These are phyloP conservation scores for Mycosphaerella sp. DNA, from an alignment of 2,329 filamentous ascomycete genomes.

Conservation along the genomic window DNA sequence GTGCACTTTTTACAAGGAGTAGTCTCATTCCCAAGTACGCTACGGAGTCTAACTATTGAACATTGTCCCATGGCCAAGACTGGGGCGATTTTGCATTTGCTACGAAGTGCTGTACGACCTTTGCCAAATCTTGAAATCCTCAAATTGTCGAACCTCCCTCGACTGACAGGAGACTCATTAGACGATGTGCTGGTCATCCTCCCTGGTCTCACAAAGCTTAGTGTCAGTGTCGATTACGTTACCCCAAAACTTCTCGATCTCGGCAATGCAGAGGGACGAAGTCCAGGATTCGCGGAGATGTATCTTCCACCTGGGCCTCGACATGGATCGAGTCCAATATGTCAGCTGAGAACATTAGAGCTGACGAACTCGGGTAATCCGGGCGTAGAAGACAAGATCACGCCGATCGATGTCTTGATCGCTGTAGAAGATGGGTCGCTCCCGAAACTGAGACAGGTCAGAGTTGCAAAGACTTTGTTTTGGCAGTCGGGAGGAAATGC, in stretches of 20 bases:
- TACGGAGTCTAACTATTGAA: slow-evolving; percentile 38
- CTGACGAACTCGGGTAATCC: slow-evolving; percentile 37
- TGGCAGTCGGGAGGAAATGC: slow-evolving; percentile 35
- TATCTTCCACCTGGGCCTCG: slow-evolving; percentile 12
- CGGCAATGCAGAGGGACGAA: not conserved
- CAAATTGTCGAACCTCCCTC: slow-evolving; percentile 39
- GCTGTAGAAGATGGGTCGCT: slow-evolving; percentile 39
- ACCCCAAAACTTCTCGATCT: slow-evolving; percentile 37
- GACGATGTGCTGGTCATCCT: slow-evolving; percentile 39
- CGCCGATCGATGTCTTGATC: slow-evolving; percentile 38
- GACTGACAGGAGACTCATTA: slow-evolving; percentile 35
- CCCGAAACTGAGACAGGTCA: slow-evolving; percentile 36
- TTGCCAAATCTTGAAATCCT: slow-evolving; percentile 34
- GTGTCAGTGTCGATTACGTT: slow-evolving; percentile 45
- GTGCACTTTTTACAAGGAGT: slow-evolving; percentile 38
- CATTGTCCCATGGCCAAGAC: slow-evolving; percentile 40
- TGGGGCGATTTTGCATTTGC: slow-evolving; percentile 34
- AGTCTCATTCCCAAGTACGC: slow-evolving; percentile 30
- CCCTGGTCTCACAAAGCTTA: slow-evolving; percentile 37
- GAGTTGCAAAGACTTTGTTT: slow-evolving; percentile 36
- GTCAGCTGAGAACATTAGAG: slow-evolving; percentile 36
- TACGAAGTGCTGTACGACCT: slow-evolving; percentile 31
- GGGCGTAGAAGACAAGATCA: slow-evolving; percentile 36
- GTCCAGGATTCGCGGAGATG: not conserved
- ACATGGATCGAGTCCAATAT: slow-evolving; percentile 17